Percentiles rank a stretch among this genome's conserved stretches.
Evolutionary conservation across 2,329 filamentous ascomycete genomes (phyloP).

Genomic region (Paradendryphiella salina): DNA sequence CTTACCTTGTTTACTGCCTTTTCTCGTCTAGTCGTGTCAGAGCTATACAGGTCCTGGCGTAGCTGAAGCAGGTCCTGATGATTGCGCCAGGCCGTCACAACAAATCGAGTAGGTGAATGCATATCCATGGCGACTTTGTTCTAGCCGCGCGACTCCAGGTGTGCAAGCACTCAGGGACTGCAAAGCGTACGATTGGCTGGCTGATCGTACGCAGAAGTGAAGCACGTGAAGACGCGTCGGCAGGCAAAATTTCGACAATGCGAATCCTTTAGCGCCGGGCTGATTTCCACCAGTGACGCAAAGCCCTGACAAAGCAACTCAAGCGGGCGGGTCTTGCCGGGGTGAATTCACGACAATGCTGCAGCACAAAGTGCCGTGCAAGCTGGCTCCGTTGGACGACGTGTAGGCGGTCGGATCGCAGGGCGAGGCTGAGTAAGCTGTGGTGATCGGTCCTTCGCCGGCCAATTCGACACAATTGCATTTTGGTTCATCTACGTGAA

Average conservation of each 20-base stretch:
- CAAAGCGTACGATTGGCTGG: conserved; percentile 17
- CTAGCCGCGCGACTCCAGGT: conserved; percentile 1
- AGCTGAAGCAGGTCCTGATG: conserved; percentile 67
- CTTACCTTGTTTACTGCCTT: conserved; percentile 48
- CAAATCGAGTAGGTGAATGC: conserved; percentile 18
- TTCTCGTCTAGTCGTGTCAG: conserved; percentile 33
- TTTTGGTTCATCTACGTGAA: conserved; percentile 2
- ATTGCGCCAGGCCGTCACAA: conserved; percentile 60
- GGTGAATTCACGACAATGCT: conserved; percentile 1
- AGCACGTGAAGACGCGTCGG: conserved; percentile 12
- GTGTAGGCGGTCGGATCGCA: conserved; percentile 2
- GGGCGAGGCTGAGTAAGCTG: background rate
- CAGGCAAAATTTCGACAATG: background rate
- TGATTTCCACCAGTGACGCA: conserved; percentile 2
- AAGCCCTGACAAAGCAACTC: conserved; percentile 3
- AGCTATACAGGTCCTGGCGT: conserved; percentile 65
- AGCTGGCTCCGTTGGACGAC: conserved; percentile 6
- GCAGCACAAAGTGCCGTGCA: background rate
- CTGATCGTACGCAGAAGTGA: conserved; percentile 3
- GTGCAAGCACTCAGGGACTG: background rate
- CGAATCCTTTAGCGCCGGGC: background rate
- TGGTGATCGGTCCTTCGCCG: conserved; percentile 12
- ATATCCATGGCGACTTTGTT: conserved; percentile 10
- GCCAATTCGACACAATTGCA: conserved; percentile 11
- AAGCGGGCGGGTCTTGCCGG: conserved; percentile 16